phyloP scores from a whole-genome alignment of 768 basidiomycete genomes.

The Cystobasidium ongulense region DNA sequence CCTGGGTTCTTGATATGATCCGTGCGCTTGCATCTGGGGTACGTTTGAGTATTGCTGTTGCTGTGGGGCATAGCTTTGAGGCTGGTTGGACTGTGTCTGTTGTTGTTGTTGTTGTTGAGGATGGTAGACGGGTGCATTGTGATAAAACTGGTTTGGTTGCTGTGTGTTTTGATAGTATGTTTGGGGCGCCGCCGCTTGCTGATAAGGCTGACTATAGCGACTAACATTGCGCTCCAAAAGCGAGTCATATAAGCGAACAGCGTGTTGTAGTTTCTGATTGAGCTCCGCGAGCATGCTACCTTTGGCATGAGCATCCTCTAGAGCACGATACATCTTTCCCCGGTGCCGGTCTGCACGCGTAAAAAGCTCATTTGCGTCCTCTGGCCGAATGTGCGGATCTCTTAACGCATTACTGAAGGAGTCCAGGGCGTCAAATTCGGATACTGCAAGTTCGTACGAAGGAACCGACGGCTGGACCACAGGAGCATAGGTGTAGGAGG shows the following conservation, averaged over 20 bases:
- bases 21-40: background rate
- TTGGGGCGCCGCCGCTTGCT: conserved; percentile 36
- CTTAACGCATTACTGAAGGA: conserved; percentile 87
- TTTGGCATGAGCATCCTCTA: conserved; percentile 78
- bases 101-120: background rate
- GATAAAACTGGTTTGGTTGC: conserved; percentile 37
- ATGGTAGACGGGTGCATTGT: background rate
- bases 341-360: conserved; percentile 69
- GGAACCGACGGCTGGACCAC: conserved; percentile 47
- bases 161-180: conserved; percentile 32
- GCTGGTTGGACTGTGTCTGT: background rate
- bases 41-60: background rate
- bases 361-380: conserved; percentile 69
- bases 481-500: conserved; percentile 48
- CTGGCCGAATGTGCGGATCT: conserved; percentile 61
- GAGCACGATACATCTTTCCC: conserved; percentile 70
- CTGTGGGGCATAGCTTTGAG: background rate
- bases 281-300: conserved; percentile 81
- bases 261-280: conserved; percentile 87
- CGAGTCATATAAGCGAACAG: conserved; percentile 82
- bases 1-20: background rate
- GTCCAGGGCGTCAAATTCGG: conserved; percentile 76
- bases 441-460: conserved; percentile 67
- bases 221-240: conserved; percentile 70
- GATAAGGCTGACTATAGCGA: background rate